Evolutionary conservation across 345 rosid species (phyloP), one percentile per base, ranked within the genome.

Genomic region (Corchorus capsularis): DNA sequence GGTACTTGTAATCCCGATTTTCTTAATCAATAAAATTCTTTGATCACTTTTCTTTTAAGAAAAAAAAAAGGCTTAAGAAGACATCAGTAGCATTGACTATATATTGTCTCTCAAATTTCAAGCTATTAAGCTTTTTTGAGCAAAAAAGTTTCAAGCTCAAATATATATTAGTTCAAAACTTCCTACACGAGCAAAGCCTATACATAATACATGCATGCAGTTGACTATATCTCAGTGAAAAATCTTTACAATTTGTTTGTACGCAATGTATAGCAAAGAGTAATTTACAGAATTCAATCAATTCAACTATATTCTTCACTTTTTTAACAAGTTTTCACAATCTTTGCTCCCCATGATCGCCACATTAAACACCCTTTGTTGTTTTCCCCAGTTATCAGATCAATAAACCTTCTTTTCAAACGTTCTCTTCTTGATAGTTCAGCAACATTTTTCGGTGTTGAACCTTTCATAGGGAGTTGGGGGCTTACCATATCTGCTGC

Each of bases 331-430:
- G 15, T 47, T 4, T 39, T 74, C 41, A 85, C 78, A 6, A 84
- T 75, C 82, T 89, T 88, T 7, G 89, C 84, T 71, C 81, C 83
- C 96, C 87, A 86, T 17, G 82, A 66, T 79, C 86, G 82, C 81
- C 90, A 78, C 57, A 79, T 62, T 12, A 87, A 88, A 71, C 94
- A 90, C 4, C 93, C 82, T 11, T 77, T 85, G 54, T 80, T 39
- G 43, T 39, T 27, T 27, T 27, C 94, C 14, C 94, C 81, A 2
- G 79, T 53, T n/a, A 85, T 73, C 7, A 81, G 77, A 77, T 86
- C 87, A 69, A 82, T 67, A 9, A 93, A 76, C 84, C 86, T 84
- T 82, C 88, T 80, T 80, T 85, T 91, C 16, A 88, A 35, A 19
- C 81, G 75, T 22, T 85, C 85, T 62, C 87, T 80, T 76, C 64